Evolutionary conservation across 192 early-diverging fungal genomes (phyloP).

Genomic region (Backusella tarrabulga): DNA sequence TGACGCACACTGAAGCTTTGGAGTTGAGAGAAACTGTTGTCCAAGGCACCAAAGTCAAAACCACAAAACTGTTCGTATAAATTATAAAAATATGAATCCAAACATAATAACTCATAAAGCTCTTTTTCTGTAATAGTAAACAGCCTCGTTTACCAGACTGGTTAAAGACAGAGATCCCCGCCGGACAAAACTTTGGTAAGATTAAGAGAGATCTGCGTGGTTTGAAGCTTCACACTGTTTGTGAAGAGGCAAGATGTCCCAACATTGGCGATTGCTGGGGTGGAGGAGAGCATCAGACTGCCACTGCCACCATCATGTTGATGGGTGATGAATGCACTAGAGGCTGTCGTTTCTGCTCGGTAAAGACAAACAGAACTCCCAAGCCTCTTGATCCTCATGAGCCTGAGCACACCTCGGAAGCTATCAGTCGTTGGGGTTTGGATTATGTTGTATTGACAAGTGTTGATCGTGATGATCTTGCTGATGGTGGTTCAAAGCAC

Average conservation of each 20-base stretch:
- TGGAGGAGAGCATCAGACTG: slow-evolving; percentile 87
- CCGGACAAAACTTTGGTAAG: slow-evolving; percentile 70
- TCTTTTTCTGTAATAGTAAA: slow-evolving; percentile 25
- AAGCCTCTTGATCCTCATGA: slow-evolving; percentile 84
- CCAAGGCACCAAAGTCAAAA: slow-evolving; percentile 35
- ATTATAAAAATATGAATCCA: neutral
- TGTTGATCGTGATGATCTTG: slow-evolving; percentile 94
- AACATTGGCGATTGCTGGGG: slow-evolving; percentile 99
- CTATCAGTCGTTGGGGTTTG: slow-evolving; percentile 91
- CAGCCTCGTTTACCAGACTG: slow-evolving; percentile 80
- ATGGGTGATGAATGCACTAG: slow-evolving; percentile 99
- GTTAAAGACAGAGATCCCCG: slow-evolving; percentile 93
- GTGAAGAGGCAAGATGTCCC: slow-evolving; percentile 96
- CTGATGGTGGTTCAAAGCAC: slow-evolving; percentile 89
- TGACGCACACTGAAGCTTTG: slow-evolving; percentile 57
- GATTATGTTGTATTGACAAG: slow-evolving; percentile 98
- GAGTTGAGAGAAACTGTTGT: slow-evolving; percentile 56
- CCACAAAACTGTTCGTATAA: slow-evolving; percentile 29
- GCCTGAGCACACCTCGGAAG: slow-evolving; percentile 90
- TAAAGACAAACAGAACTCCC: slow-evolving; percentile 90
- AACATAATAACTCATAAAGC: neutral
- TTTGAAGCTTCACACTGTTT: slow-evolving; percentile 94
- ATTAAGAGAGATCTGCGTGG: slow-evolving; percentile 93
- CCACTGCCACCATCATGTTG: slow-evolving; percentile 98
- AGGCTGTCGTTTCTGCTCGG: slow-evolving; percentile 97